These are phyloP conservation scores for Aspergillus wentii DNA, from an alignment of 495 filamentous ascomycete species.

Conservation along the genomic window DNA sequence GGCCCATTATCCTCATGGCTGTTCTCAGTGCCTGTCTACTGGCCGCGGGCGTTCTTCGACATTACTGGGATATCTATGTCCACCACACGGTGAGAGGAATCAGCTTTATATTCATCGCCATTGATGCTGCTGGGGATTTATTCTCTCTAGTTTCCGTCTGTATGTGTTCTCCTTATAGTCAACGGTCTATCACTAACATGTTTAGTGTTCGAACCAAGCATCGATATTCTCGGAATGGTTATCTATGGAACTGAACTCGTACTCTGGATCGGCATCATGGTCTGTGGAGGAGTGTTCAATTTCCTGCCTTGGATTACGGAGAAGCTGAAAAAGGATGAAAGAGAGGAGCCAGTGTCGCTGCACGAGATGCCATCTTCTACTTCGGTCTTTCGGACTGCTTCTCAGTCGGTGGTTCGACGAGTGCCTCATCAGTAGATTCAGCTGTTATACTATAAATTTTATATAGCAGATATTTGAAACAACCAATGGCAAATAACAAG, in stretches of 20 bases:
- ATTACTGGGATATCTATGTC: constrained; percentile 57
- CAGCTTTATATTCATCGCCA: constrained; percentile 60
- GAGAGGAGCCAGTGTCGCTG: constrained; percentile 26
- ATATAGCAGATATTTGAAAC: too few relatives aligned
- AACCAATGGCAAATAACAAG: too few relatives aligned
- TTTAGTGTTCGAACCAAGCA: constrained; percentile 46
- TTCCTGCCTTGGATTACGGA: constrained; percentile 46
- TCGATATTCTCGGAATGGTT: constrained; percentile 53
- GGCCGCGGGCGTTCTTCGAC: constrained; percentile 46
- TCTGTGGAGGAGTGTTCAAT: constrained; percentile 55
- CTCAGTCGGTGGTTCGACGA: too few relatives aligned
- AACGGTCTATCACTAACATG: constrained; percentile 4
- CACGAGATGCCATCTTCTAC: constrained; percentile 52
- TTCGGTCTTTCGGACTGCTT: constrained; percentile 50
- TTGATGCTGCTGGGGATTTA: constrained; percentile 60
- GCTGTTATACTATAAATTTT: too few relatives aligned
- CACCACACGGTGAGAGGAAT: constrained; percentile 59
- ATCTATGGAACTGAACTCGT: constrained; percentile 58
- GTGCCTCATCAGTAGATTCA: too few relatives aligned
- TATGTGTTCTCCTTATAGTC: constrained; percentile 7
- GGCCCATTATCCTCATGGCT: constrained; percentile 58
- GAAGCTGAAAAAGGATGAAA: constrained; percentile 7
- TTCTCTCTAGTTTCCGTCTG: constrained; percentile 56
- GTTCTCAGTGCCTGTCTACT: constrained; percentile 53
- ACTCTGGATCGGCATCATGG: constrained; percentile 60